phyloP scores from a whole-genome alignment of 768 basidiomycete genomes.

The Tubosaeta sp. region DNA sequence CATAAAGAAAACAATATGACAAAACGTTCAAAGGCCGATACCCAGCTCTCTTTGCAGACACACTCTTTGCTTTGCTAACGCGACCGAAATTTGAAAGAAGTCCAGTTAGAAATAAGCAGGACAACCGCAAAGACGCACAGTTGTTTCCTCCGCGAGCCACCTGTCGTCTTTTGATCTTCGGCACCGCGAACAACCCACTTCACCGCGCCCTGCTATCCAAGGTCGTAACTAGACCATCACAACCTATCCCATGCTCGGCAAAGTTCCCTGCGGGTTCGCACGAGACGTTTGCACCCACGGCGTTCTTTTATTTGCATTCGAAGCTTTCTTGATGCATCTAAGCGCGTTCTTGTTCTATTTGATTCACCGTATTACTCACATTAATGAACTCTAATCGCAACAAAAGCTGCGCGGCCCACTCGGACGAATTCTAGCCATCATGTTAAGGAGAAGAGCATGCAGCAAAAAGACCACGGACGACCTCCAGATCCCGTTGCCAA shows the following conservation, averaged over 20 bases:
- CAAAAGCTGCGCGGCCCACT: constrained; percentile 77
- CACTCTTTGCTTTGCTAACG: constrained; percentile 82
- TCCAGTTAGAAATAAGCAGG: neutral
- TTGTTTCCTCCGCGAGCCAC: constrained; percentile 71
- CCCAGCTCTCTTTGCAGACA: constrained; percentile 38
- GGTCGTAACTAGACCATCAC: neutral
- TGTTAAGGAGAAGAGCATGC: neutral
- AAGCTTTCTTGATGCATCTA: constrained; percentile 66
- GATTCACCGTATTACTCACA: constrained; percentile 67
- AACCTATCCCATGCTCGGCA: no score
- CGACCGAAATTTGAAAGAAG: constrained; percentile 3
- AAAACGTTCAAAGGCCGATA: neutral
- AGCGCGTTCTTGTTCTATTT: constrained; percentile 58
- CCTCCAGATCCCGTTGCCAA: constrained; percentile 85
- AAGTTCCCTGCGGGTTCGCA: no score
- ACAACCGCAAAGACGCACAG: constrained; percentile 46
- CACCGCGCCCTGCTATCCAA: constrained; percentile 46
- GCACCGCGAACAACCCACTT: constrained; percentile 78
- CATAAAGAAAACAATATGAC: no score
- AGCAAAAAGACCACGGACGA: constrained; percentile 49
- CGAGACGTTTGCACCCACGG: constrained; percentile 79
- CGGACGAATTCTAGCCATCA: constrained; percentile 60
- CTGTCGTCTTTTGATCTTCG: constrained; percentile 63
- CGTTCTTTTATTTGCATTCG: constrained; percentile 69
- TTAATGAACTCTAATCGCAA: constrained; percentile 88